Conservation (phyloP, 2,329 filamentous ascomycete genomes). For the Clarireedia hainanense region DNA sequence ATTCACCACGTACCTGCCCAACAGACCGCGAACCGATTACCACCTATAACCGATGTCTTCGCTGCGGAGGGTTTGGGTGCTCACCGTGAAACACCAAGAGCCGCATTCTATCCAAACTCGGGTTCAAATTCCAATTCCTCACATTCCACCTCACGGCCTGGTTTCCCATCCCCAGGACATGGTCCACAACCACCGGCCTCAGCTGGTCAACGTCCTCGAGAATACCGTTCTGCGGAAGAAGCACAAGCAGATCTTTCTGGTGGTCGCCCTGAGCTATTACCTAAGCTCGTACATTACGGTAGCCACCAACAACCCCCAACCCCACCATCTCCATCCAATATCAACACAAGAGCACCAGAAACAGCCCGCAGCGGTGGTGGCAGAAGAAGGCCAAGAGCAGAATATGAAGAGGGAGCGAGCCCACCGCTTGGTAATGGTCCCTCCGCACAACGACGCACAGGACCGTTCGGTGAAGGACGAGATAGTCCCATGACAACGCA, state of each 20-base stretch:
- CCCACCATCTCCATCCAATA: conserved; percentile 49
- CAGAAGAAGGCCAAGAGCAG: conserved; percentile 72
- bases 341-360: conserved; percentile 24
- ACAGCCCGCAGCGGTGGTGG: conserved; percentile 45
- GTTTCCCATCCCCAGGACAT: conserved; percentile 64
- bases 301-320: conserved; percentile 91
- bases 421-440: conserved; percentile 75
- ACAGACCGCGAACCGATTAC: conserved; percentile 86
- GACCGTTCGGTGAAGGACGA: conserved; percentile 72
- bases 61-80: conserved; percentile 63
- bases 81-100: conserved; percentile 40
- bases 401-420: conserved; percentile 89
- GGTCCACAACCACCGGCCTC: conserved; percentile 43
- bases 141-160: conserved; percentile 56
- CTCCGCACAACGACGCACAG: conserved; percentile 44
- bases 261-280: conserved; percentile 85
- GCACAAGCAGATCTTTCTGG: conserved; percentile 84
- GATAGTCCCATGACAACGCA: conserved; percentile 77
- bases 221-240: conserved; percentile 94
- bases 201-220: conserved; percentile 56
- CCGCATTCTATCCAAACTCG: conserved; percentile 19
- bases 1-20: conserved; percentile 84
- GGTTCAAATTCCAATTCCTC: conserved; percentile 45
- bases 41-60: conserved; percentile 92
- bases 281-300: conserved; percentile 91